Base-by-base conservation (phyloP, 768 basidiomycete species). In the Scleroderma citrinum region DNA sequence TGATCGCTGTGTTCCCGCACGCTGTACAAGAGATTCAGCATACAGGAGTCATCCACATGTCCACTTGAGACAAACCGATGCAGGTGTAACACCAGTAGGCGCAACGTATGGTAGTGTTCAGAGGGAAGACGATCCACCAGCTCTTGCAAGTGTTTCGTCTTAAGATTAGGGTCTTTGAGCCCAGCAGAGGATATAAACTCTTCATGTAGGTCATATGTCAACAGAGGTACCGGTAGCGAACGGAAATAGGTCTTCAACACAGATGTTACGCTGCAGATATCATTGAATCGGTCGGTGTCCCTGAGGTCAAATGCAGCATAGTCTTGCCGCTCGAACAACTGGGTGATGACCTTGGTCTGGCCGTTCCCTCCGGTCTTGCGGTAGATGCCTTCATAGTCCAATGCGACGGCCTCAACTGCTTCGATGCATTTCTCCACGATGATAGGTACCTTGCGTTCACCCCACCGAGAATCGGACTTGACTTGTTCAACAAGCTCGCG, bases 331-430 rank as follows among this genome's bases (percentile, higher is more conserved):
- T 98, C 96, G 59, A 99, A 99, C 21, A 95, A 74, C 54, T 94
- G 89, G 0, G 91, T 93, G 69, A 99, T 97, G 46, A 77, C 77
- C 71, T 95, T 95, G 31, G 91, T 87, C 59, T 94, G 94, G 2
- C 87, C 79, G 24, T 88, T 83, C 3, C 96, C 96, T 26, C 96
- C 96, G 0, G 86, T 92, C 72, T 99, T 99, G 54, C 96, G 91
- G 67, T 99, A 99, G 55, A 99, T 92, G 11, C 96, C 96, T 66
- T 99, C 96, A 60, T 93, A 93, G 51, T 96, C 92, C 70, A 97
- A 77, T 5, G 89, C 94, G 90, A 45, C 73, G 5, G 76, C 70
- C 58, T 98, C 96, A 17, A 99, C 95, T 3, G 96, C 93, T 23
- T 83, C 81, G 56, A 99, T 94, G 59, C 96, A 98, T 65, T 97